Evolutionary conservation across 257 asterid species (phyloP), one percentile per base, ranked within the genome.

Genomic region (Nicotiana benthamiana): DNA sequence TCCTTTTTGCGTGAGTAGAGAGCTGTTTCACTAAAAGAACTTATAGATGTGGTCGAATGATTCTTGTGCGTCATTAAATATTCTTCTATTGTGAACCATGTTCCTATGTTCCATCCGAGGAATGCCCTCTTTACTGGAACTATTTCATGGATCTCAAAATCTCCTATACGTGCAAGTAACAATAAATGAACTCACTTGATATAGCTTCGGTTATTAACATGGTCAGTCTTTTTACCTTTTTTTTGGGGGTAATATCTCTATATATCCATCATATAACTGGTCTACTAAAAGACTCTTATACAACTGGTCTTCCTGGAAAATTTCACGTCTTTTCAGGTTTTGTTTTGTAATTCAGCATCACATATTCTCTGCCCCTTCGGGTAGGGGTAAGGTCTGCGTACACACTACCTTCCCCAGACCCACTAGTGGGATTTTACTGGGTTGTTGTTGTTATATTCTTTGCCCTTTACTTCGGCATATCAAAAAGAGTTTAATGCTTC

Each of bases 71-170:
- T 22, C 78, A 24, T 48, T 48, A 46, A 59, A 8, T 3, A 13
- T 74, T 74, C 78, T 74, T 24, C 79, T 26, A 74, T 24, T 74
- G 26, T 74, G 78, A 48, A 48, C 60, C 61, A 7, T 48, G 79
- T 48, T 48, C 79, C 16, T 74, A 7, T 74, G 61, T 15, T 74
- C 79, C 26, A 17, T 74, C 16, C 51, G 16, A 74, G 79, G 61
- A 72, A 24, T 56, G 32, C 34, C 79, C 40, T 24, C 20, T 20
- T 74, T 24, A 46, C 40, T 6, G 26, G 77, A 48, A 74, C 61
- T 48, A 48, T 48, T 52, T 26, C 61, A 46, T 8, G 61, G 61
- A 24, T 74, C 61, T 24, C 27, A 43, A 43, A 15, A 48, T 74
- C 79, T 48, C 60, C 61, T 48, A 26, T 15, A 74, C 51, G 26